Base-by-base conservation (phyloP, 352 stramenopile genomes). In the Phytophthora brassicae region DNA sequence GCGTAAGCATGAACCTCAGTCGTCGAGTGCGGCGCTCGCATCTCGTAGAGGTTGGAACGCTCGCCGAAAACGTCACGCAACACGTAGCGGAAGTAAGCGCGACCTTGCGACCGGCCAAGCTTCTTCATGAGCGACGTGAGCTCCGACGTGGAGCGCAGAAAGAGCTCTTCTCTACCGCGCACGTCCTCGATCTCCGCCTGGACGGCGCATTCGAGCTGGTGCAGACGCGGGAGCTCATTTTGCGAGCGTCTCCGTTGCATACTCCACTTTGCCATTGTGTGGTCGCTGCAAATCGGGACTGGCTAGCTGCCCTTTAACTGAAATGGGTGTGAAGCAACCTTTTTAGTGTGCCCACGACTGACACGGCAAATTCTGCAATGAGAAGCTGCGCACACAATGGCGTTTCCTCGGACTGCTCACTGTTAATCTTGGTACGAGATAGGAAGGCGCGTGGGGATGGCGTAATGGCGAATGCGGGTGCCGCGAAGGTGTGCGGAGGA, bases 21-120 rank as follows among this genome's bases (percentile, higher is more conserved):
- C 5, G 67, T 66, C 20, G 67, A 65, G 17, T 66, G 60, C 11
- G 69, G 50, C 13, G 52, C 70, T 4, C 29, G 22, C 12, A 55
- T n/a, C 44, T 69, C 60, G 56, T 91, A 86, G 36, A 91, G 55
- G 33, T 49, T 39, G 23, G 77, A 84, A 60, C 82, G 78, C 28
- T 89, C 82, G 56, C 79, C 78, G 54, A 94, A 87, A 13, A 92
- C 81, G 31, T 90, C 76, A 33, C 81, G 76, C 45, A 94, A 69
- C 49, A 90, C 80, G 63, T 90, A 92, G 31, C 81, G 80, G 51
- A 94, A 92, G 70, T 94, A 94, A 2, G 81, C 71, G 35, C 82
- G 83, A 46, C 83, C 85, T 36, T 89, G 79, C 22, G 79, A 66
- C 49, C 85, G 77, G 28, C 79, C 82, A 16, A 94, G 65, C 53